Evolutionary conservation across 495 filamentous ascomycete genomes (phyloP).

Genomic region (Viridothelium virens): DNA sequence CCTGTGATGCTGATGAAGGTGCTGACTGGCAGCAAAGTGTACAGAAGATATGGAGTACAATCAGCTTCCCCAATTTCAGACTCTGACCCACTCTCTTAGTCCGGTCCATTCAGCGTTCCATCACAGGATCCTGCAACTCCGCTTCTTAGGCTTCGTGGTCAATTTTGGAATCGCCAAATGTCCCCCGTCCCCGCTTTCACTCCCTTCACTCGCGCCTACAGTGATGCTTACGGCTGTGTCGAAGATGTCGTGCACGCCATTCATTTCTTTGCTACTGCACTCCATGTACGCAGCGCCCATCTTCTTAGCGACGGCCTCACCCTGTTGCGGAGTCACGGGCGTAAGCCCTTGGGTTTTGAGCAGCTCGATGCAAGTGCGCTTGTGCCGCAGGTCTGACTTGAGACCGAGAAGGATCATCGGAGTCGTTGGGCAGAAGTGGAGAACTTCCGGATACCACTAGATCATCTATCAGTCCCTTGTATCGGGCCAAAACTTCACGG

Average conservation of each 20-base stretch:
- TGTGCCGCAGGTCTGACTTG: conserved; percentile 90
- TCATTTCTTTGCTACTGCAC: conserved; percentile 96
- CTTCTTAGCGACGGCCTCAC: conserved; percentile 71
- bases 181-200: neutral
- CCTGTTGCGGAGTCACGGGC: conserved; percentile 86
- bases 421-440: conserved; percentile 97
- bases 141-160: conserved; percentile 11
- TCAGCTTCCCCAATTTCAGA: conserved; percentile 1
- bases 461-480: conserved; percentile 15
- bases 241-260: conserved; percentile 91
- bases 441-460: conserved; percentile 98
- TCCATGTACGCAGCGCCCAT: conserved; percentile 96
- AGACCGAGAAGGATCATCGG: conserved; percentile 91
- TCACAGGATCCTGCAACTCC: conserved; percentile 11
- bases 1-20: neutral
- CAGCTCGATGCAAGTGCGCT: conserved; percentile 92
- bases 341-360: conserved; percentile 96
- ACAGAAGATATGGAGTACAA: neutral
- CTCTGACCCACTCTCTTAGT: neutral
- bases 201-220: conserved; percentile 41
- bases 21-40: neutral
- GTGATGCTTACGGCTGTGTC: conserved; percentile 79
- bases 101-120: neutral
- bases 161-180: neutral
- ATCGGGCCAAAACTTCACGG: neutral